phyloP scores from a whole-genome alignment of 345 rosid genomes.

The Populus alba region DNA sequence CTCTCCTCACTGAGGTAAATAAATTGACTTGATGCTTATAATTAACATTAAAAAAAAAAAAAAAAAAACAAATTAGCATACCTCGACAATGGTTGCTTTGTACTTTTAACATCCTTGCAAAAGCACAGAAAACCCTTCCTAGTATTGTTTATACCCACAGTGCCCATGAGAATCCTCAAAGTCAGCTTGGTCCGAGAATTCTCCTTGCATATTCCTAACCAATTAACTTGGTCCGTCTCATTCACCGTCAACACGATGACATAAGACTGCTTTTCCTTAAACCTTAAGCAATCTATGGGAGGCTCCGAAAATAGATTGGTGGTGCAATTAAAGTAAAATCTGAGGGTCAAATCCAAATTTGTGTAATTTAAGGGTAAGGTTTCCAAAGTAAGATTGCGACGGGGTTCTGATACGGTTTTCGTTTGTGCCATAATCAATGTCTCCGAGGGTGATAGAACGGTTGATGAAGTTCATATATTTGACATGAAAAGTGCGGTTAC shows the following conservation, averaged over 20 bases:
- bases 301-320: neutral
- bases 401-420: conserved; percentile 13
- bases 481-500: neutral
- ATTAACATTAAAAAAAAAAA: neutral
- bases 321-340: conserved; percentile 31
- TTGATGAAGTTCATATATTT: conserved; percentile 4
- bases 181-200: neutral
- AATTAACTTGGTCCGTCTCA: neutral
- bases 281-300: conserved; percentile 2
- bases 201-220: conserved; percentile 5
- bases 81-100: neutral
- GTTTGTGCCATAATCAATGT: neutral
- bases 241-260: neutral
- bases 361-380: conserved; percentile 14
- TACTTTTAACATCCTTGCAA: conserved; percentile 7
- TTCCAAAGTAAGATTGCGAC: conserved; percentile 20
- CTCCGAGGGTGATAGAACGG: conserved; percentile 10
- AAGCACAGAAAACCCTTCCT: neutral
- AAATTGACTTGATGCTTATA: no score
- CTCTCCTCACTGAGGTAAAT: no score
- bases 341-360: conserved; percentile 15
- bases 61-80: neutral
- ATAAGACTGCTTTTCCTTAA: neutral
- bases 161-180: conserved; percentile 26
- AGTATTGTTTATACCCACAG: neutral